phyloP scores from a whole-genome alignment of 1,284 basidiomycete genomes.

The Ganoderma sinense region DNA sequence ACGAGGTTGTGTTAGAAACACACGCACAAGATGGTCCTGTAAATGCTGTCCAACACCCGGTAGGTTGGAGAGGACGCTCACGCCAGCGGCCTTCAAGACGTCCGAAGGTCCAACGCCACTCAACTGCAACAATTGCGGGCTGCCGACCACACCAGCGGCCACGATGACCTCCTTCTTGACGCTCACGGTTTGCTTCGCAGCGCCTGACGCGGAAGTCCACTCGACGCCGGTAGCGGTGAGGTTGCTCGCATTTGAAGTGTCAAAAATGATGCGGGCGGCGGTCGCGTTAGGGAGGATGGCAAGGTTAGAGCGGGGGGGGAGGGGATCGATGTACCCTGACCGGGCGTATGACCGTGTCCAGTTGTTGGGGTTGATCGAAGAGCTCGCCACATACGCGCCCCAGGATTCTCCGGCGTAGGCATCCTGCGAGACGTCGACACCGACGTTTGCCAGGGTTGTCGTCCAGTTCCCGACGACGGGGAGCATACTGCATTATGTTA shows the following conservation, averaged over 20 bases:
- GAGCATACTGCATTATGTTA: constrained; percentile 46
- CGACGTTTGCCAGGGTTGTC: constrained; percentile 50
- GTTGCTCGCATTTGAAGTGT: constrained; percentile 46
- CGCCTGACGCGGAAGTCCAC: constrained; percentile 52
- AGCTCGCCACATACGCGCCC: constrained; percentile 67
- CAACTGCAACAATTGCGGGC: constrained; percentile 71
- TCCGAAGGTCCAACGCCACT: constrained; percentile 77
- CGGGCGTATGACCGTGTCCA: constrained; percentile 75
- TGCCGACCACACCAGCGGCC: constrained; percentile 70
- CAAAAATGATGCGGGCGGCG: constrained; percentile 70
- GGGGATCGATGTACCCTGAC: constrained; percentile 73
- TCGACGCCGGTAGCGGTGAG: constrained; percentile 63
- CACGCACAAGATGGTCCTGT: constrained; percentile 70
- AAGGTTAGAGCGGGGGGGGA: constrained; percentile 66
- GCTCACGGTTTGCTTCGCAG: constrained; percentile 47
- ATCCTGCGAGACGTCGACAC: constrained; percentile 51
- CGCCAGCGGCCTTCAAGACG: constrained; percentile 58
- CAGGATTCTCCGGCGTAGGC: constrained; percentile 56
- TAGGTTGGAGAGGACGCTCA: constrained; percentile 56
- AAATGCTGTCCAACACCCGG: constrained; percentile 83
- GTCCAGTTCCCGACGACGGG: constrained; percentile 62
- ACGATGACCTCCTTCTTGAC: constrained; percentile 69
- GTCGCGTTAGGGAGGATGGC: constrained; percentile 62
- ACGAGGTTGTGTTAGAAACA: not conserved
- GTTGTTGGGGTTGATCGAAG: constrained; percentile 70